Conservation (phyloP, 192 early-diverging fungal species). For the Coemansia nantahalensis region DNA sequence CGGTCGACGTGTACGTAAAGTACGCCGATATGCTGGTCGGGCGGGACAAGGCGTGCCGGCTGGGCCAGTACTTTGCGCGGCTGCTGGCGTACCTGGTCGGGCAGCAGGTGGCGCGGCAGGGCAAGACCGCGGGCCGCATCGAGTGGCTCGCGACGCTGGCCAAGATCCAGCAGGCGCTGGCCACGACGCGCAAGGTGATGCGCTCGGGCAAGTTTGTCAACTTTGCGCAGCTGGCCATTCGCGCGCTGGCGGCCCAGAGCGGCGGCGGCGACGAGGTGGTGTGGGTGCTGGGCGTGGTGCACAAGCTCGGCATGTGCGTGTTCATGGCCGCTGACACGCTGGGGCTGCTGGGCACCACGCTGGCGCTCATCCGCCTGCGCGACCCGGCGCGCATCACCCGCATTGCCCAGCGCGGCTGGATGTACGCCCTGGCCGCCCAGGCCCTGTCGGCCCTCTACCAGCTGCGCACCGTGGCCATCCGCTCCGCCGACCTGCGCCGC, state of each 20-base stretch:
- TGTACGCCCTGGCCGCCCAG: constrained; percentile 37
- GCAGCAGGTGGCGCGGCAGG: constrained; percentile 12
- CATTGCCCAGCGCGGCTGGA: constrained; percentile 38
- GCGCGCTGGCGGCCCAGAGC: neutral
- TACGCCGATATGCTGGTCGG: constrained; percentile 64
- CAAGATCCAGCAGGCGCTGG: constrained; percentile 23
- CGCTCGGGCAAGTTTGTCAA: constrained; percentile 46
- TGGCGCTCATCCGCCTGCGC: constrained; percentile 24
- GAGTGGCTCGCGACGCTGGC: constrained; percentile 28
- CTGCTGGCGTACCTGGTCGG: constrained; percentile 60
- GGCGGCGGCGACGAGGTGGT: constrained; percentile 32
- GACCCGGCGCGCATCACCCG: constrained; percentile 23
- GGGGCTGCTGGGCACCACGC: constrained; percentile 23
- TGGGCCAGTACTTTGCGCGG: constrained; percentile 84
- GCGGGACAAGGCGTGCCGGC: constrained; percentile 76
- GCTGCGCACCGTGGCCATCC: constrained; percentile 22
- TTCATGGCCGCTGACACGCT: constrained; percentile 47
- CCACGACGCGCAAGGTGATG: constrained; percentile 44
- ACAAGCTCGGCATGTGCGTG: constrained; percentile 46
- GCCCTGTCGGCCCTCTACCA: constrained; percentile 27
- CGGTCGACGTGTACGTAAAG: constrained; percentile 44
- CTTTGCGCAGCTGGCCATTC: constrained; percentile 26
- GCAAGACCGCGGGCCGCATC: constrained; percentile 9
- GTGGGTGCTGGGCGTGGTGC: constrained; percentile 16
- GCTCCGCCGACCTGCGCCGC: constrained; percentile 32